phyloP scores from a whole-genome alignment of 495 filamentous ascomycete species.

The Podospora anserina region DNA sequence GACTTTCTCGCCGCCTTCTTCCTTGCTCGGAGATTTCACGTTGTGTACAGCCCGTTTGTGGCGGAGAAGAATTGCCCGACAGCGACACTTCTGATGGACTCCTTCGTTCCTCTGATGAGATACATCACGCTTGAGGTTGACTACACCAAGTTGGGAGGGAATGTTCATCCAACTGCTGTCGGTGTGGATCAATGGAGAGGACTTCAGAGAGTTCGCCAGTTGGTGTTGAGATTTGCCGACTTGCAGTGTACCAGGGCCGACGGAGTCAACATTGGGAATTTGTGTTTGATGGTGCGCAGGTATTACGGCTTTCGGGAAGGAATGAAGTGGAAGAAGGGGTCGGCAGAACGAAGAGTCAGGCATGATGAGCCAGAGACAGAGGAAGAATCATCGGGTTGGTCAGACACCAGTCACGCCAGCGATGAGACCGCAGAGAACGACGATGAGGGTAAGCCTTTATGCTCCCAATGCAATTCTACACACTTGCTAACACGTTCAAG shows the following conservation, averaged over 20 bases:
- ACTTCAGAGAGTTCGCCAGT: slow-evolving; percentile 7
- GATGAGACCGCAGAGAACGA: not conserved
- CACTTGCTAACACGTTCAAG: not conserved
- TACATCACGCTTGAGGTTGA: slow-evolving; percentile 34
- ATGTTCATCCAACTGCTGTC: slow-evolving; percentile 16
- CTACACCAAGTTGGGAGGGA: slow-evolving; percentile 26
- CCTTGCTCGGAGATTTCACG: slow-evolving; percentile 31
- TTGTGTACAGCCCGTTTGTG: slow-evolving; percentile 29
- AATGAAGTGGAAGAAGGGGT: slow-evolving; percentile 1
- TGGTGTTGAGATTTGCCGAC: slow-evolving; percentile 22
- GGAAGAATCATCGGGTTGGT: not conserved
- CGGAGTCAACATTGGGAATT: slow-evolving; percentile 17
- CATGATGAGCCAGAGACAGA: not conserved
- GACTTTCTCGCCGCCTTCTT: slow-evolving; percentile 28
- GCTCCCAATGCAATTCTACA: not conserved
- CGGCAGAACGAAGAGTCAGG: not conserved
- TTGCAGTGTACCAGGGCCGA: slow-evolving; percentile 16
- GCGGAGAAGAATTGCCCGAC: slow-evolving; percentile 12
- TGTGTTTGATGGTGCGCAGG: slow-evolving; percentile 29
- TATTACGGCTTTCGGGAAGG: slow-evolving; percentile 26
- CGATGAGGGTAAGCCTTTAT: not conserved
- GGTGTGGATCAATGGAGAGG: slow-evolving; percentile 9
- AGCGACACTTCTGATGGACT: slow-evolving; percentile 22
- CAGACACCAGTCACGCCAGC: not conserved
- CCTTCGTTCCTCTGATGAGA: slow-evolving; percentile 28